Conservation (phyloP, 305 asterid species). For the Solanum hybrid region DNA sequence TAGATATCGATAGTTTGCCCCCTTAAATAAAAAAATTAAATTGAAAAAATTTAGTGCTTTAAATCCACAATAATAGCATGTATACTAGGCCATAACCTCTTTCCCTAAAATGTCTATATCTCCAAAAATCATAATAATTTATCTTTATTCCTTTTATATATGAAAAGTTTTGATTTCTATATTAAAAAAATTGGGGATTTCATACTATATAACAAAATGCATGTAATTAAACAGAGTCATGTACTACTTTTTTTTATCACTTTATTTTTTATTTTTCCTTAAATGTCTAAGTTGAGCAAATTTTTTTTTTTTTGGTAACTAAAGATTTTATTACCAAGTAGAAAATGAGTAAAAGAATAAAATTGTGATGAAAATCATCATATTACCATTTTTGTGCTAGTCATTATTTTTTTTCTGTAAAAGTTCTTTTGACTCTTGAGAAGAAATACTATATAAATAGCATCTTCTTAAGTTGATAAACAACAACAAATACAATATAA, state of each 20-base stretch:
- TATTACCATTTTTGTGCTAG: not conserved
- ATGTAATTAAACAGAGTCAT: not conserved
- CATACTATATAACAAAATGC: not conserved
- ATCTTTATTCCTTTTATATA: not conserved
- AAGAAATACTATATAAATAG: not conserved
- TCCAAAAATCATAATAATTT: not conserved
- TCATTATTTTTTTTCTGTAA: not conserved
- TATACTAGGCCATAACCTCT: not conserved
- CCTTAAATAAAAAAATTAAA: too few relatives aligned
- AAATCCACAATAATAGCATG: not conserved
- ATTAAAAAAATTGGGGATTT: not conserved
- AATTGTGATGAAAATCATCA: not conserved
- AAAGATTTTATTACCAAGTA: not conserved
- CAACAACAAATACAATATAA: not conserved
- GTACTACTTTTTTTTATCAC: not conserved
- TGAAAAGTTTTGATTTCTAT: not conserved
- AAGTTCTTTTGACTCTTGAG: not conserved
- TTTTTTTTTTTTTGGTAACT: not conserved
- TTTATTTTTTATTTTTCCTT: too few relatives aligned
- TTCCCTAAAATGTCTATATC: not conserved
- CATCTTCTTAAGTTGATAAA: not conserved
- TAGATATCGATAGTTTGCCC: not conserved
- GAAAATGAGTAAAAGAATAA: not conserved
- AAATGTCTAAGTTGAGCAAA: not conserved
- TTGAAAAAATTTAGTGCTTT: not conserved